Percentiles rank a stretch among this genome's conserved stretches.
These are phyloP conservation scores for Jamesozyma rosinii DNA, from an alignment of 805 yeast genomes.

Conservation along the genomic window DNA sequence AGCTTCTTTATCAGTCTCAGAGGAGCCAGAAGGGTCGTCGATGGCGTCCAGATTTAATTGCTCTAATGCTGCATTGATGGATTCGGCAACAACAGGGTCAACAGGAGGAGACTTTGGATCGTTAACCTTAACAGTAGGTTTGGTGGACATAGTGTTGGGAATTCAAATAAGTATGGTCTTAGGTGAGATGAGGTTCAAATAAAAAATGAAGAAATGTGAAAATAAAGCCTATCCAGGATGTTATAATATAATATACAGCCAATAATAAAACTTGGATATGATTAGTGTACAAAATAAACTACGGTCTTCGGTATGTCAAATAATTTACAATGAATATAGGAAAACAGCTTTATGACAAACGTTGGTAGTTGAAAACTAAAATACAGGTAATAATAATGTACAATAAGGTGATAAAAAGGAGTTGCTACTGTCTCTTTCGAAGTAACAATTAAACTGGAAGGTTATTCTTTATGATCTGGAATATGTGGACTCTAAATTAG, in stretches of 20 bases:
- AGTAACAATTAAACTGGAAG: neutral
- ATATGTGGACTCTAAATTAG: neutral
- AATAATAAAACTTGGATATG: neutral
- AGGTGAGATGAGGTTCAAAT: no score
- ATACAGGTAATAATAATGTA: slow-evolving; percentile 5
- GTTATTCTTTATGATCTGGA: neutral
- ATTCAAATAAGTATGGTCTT: neutral
- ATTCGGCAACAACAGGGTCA: slow-evolving; percentile 22
- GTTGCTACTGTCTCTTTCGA: neutral
- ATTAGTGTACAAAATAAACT: slow-evolving; percentile 3
- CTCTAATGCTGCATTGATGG: slow-evolving; percentile 26
- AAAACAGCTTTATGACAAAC: neutral
- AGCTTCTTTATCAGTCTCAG: neutral
- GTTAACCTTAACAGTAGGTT: slow-evolving; percentile 5
- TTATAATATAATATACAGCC: slow-evolving; percentile 1
- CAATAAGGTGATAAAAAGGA: neutral
- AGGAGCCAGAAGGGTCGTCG: slow-evolving; percentile 6
- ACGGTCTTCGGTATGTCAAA: neutral
- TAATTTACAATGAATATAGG: slow-evolving; percentile 8
- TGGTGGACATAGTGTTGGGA: slow-evolving; percentile 8
- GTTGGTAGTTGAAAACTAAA: slow-evolving; percentile 1
- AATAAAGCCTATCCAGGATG: neutral
- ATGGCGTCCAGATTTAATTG: slow-evolving; percentile 26
- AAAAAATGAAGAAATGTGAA: neutral
- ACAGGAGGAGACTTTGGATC: slow-evolving; percentile 4